These are phyloP conservation scores for Fonsecaea erecta DNA, from an alignment of 2,329 filamentous ascomycete genomes.

Conservation along the genomic window DNA sequence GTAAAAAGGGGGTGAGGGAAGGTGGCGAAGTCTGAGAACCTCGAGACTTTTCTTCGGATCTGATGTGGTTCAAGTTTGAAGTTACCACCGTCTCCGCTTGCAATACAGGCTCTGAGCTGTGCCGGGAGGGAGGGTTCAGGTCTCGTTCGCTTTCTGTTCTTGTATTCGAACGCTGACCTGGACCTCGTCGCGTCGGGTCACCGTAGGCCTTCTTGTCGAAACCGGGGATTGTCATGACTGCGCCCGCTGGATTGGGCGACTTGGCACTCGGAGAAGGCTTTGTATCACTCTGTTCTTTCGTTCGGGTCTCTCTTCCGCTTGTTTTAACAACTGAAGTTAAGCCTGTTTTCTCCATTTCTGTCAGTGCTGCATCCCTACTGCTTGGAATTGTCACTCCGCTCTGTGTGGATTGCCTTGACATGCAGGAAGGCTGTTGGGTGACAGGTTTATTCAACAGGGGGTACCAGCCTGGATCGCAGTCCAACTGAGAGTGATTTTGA, in stretches of 20 bases:
- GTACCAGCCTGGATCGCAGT: constrained; percentile 5
- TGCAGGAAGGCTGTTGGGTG: constrained; percentile 2
- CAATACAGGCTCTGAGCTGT: neutral
- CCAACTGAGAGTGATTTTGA: neutral
- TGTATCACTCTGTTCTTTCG: neutral
- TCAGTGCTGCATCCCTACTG: neutral
- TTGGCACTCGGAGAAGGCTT: neutral
- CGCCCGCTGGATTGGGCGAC: neutral
- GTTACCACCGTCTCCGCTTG: neutral
- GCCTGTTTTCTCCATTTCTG: neutral
- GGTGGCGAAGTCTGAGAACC: neutral
- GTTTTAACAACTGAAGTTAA: neutral
- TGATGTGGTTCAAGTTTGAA: neutral
- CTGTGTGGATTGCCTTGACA: neutral
- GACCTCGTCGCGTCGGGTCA: constrained; percentile 5
- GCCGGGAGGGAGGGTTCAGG: neutral
- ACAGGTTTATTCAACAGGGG: neutral
- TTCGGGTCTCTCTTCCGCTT: neutral
- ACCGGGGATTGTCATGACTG: neutral
- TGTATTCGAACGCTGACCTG: neutral
- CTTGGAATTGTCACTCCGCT: neutral
- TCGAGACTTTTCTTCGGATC: neutral
- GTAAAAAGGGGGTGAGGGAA: neutral
- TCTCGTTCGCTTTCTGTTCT: neutral
- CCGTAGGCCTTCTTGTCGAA: constrained; percentile 22